phyloP scores from a whole-genome alignment of 2,329 filamentous ascomycete species.

The Pezicula neosporulosa region DNA sequence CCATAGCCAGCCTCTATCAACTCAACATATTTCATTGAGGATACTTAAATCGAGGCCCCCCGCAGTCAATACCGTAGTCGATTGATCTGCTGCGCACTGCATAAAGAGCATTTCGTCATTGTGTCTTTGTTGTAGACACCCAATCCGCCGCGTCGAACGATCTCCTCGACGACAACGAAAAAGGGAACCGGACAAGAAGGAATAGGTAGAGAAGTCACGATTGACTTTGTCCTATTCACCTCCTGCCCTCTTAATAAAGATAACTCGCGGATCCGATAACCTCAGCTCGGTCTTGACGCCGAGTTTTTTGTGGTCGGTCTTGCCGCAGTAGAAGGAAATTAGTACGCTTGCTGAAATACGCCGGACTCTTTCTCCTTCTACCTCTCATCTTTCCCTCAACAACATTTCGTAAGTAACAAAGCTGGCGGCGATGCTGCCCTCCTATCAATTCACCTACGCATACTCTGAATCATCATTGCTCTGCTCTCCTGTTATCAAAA shows the following conservation, averaged over 20 bases:
- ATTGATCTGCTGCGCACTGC: background rate
- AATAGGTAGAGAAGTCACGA: conserved; percentile 23
- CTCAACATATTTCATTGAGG: conserved; percentile 2
- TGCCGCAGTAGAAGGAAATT: conserved; percentile 7
- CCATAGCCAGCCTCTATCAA: conserved; percentile 23
- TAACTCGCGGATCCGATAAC: conserved; percentile 1
- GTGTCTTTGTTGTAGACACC: background rate
- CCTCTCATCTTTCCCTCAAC: conserved; percentile 1
- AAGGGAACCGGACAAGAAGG: conserved; percentile 15
- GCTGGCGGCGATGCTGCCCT: conserved; percentile 2
- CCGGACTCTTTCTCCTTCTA: conserved; percentile 17
- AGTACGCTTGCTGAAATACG: conserved; percentile 27
- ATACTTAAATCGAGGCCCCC: conserved; percentile 1
- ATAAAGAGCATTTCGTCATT: background rate
- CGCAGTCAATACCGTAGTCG: background rate
- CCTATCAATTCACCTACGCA: background rate
- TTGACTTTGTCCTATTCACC: conserved; percentile 24
- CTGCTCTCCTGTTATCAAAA: conserved; percentile 4
- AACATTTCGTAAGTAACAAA: conserved; percentile 19
- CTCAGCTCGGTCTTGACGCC: background rate
- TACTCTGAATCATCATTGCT: conserved; percentile 1
- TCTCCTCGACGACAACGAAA: background rate
- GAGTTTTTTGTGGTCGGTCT: conserved; percentile 5
- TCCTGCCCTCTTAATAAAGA: conserved; percentile 8
- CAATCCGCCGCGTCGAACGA: conserved; percentile 1